Evolutionary conservation across 176 grass and related monocot genomes (phyloP), one percentile per base, ranked within the genome.

Genomic region (Olyra latifolia): DNA sequence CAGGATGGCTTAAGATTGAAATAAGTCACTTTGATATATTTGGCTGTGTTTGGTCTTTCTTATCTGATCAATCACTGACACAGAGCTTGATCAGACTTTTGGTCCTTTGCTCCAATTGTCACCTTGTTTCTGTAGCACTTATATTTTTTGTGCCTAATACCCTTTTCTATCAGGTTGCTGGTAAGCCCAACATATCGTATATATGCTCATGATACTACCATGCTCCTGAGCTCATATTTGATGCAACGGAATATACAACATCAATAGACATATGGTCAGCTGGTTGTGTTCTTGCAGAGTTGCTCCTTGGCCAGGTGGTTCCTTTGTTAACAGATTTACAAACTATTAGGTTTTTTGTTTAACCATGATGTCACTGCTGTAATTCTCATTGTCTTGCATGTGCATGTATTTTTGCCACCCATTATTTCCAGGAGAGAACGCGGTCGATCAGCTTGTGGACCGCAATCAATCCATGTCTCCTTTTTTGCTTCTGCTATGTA

Each of bases 261-360:
- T 82, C 91, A 60, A 90, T 93, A 85, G 91, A 93, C 81, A 86
- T 90, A 69, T 93, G 91, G 91, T 87, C 91, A 32, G 80, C 66
- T 57, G 91, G 91, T 55, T 93, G 91, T 90, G 87, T 93, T 75
- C 84, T 93, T 66, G 91, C 87, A 45, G 91, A 93, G 46, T 52
- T 93, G 69, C 87, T 93, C 40, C 84, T 93, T 74, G 91, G 91
- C 60, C 80, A 88, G 77, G 91, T 82, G 84, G 61, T 66, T 72
- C 29, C 58, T 55, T 49, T 32, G 27, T 39, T 73, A 25, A 40
- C 20, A 61, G 47, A 53, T 66, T 28, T 48, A 27, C 61, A 64
- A 50, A 8, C 53, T 75, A 27, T 43, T 72, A 28, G 57, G 47
- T 73, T 79, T 61, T 59, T 66, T 46, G 14, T 22, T 27, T 70